Conservation (phyloP, 495 filamentous ascomycete genomes). For the Tuber aestivum region DNA sequence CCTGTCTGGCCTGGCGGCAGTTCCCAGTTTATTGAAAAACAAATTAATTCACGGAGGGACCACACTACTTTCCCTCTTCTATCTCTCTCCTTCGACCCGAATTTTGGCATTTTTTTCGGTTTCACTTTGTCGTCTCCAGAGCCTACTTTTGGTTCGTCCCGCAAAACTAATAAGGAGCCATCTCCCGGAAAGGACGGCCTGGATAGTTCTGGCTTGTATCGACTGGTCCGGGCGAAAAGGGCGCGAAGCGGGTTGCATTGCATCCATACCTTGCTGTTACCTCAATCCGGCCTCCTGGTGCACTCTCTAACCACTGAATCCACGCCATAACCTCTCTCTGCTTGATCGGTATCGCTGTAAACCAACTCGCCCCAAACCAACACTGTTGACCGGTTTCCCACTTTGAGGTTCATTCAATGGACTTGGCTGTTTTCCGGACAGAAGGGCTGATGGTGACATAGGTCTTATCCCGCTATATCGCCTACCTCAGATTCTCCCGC, state of each 20-base stretch:
- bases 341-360: not conserved
- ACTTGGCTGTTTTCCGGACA: not conserved
- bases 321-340: not conserved
- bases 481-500: not conserved
- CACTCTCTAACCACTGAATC: not conserved
- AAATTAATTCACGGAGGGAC: conserved; percentile 12
- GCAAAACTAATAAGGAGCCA: conserved; percentile 28
- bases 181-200: conserved; percentile 17
- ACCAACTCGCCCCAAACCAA: not conserved
- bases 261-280: not conserved
- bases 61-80: not conserved
- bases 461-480: not conserved
- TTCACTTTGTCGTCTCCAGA: conserved; percentile 12
- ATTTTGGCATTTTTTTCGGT: not conserved
- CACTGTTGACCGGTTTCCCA: not conserved
- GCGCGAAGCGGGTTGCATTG: conserved; percentile 15
- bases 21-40: conserved; percentile 16
- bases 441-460: not conserved
- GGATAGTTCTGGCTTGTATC: conserved; percentile 16
- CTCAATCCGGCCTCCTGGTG: not conserved
- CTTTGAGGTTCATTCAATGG: not conserved
- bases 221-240: conserved; percentile 6
- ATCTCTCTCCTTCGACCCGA: not conserved
- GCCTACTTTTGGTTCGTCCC: conserved; percentile 24
- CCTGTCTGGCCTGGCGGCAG: conserved; percentile 15